Percentiles rank a stretch among this genome's conserved stretches.
Conservation (phyloP, 805 yeast genomes). For the Dipodascus geniculatus region DNA sequence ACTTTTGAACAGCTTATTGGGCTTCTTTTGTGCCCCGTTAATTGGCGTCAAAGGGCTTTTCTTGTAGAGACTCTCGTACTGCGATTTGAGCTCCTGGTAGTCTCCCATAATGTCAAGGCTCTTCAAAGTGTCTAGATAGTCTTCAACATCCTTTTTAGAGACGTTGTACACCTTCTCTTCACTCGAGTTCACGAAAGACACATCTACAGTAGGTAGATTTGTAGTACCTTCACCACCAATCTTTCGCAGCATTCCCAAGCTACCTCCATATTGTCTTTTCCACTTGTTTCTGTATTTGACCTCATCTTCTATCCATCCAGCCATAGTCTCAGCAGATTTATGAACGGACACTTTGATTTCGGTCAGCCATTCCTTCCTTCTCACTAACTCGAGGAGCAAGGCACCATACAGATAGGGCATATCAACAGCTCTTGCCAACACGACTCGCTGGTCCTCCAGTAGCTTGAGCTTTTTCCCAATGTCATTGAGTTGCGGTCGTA, state of each 20-base stretch:
- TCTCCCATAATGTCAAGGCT: slow-evolving; percentile 16
- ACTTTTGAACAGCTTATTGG: slow-evolving; percentile 4
- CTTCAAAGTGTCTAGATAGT: slow-evolving; percentile 16
- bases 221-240: slow-evolving; percentile 3
- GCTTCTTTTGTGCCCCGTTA: slow-evolving; percentile 6
- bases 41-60: slow-evolving; percentile 7
- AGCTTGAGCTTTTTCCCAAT: slow-evolving; percentile 16
- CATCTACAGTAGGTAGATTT: slow-evolving; percentile 15
- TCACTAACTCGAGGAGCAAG: slow-evolving; percentile 23
- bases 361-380: slow-evolving; percentile 23
- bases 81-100: slow-evolving; percentile 14
- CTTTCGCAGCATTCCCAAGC: slow-evolving; percentile 1
- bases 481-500: slow-evolving; percentile 19
- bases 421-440: slow-evolving; percentile 25
- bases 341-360: slow-evolving; percentile 13
- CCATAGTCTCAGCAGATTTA: slow-evolving; percentile 39
- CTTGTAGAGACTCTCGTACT: not conserved
- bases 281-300: slow-evolving; percentile 43
- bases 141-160: slow-evolving; percentile 11
- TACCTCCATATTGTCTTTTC: slow-evolving; percentile 45
- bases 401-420: slow-evolving; percentile 29
- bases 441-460: slow-evolving; percentile 20
- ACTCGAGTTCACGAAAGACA: slow-evolving; percentile 9
- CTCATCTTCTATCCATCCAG: slow-evolving; percentile 47
- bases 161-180: slow-evolving; percentile 2